These are phyloP conservation scores for Lenzites betulinus DNA, from an alignment of 768 basidiomycete species.

Conservation along the genomic window DNA sequence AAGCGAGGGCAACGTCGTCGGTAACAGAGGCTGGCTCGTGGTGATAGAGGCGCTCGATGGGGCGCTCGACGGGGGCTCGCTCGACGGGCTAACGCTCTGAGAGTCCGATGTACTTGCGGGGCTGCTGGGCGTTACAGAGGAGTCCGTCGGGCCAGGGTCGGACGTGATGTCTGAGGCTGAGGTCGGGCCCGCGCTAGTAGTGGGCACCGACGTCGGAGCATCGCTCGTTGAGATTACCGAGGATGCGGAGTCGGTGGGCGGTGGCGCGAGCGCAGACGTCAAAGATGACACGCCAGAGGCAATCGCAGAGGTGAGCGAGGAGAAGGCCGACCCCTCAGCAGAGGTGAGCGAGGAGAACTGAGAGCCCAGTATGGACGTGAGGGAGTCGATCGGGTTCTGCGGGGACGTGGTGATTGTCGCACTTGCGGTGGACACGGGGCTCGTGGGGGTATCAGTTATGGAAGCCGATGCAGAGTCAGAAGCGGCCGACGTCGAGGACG, in stretches of 20 bases:
- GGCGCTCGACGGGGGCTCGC: not conserved
- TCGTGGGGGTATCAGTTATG: conserved; percentile 9
- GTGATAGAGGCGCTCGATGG: not conserved
- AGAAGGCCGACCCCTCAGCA: not conserved
- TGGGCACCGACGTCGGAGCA: too few relatives aligned
- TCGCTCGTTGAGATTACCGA: too few relatives aligned
- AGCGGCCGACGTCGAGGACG: conserved; percentile 1
- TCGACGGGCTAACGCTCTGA: not conserved
- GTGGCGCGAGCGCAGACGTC: conserved; percentile 1
- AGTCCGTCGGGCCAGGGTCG: conserved; percentile 1
- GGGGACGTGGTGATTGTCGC: conserved; percentile 10
- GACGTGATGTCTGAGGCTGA: not conserved
- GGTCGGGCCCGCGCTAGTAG: not conserved
- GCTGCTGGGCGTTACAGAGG: conserved; percentile 12
- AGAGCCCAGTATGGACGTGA: conserved; percentile 1
- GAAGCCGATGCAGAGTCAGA: not conserved
- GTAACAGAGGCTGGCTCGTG: conserved; percentile 2
- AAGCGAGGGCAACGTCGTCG: not conserved
- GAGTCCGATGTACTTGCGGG: not conserved
- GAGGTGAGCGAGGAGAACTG: conserved; percentile 9
- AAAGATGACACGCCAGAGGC: not conserved
- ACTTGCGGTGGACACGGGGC: conserved; percentile 2
- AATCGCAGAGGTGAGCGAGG: not conserved
- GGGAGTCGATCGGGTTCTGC: conserved; percentile 1
- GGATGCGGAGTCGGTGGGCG: too few relatives aligned